These are phyloP conservation scores for Aspergillus campestris DNA, from an alignment of 495 filamentous ascomycete genomes.

Conservation along the genomic window DNA sequence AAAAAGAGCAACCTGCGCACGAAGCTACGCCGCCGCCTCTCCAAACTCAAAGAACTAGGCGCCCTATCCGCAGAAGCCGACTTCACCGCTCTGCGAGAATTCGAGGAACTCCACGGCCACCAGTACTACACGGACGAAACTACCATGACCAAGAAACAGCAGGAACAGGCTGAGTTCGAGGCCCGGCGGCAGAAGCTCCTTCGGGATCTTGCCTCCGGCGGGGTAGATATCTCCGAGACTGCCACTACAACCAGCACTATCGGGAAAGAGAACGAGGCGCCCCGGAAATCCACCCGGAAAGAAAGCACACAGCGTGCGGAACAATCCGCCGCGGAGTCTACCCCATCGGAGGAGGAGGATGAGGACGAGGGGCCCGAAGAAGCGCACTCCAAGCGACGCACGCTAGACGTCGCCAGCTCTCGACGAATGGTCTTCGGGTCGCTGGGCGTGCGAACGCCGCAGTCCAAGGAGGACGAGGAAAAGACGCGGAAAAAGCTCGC, in stretches of 20 bases:
- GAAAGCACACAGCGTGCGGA: slow-evolving; percentile 8
- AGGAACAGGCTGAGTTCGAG: slow-evolving; percentile 36
- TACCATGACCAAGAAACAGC: slow-evolving; percentile 11
- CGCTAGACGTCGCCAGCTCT: slow-evolving; percentile 56
- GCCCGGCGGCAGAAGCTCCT: slow-evolving; percentile 44
- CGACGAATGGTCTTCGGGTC: slow-evolving; percentile 63
- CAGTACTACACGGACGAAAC: slow-evolving; percentile 17
- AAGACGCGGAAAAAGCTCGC: slow-evolving; percentile 49
- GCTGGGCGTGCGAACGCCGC: slow-evolving; percentile 60
- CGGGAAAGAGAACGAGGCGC: slow-evolving; percentile 28
- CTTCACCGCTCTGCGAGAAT: slow-evolving; percentile 36
- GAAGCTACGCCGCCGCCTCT: slow-evolving; percentile 38
- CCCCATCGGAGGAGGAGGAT: slow-evolving; percentile 8
- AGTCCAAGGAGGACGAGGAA: slow-evolving; percentile 58
- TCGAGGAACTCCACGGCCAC: slow-evolving; percentile 22
- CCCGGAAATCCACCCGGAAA: slow-evolving; percentile 7
- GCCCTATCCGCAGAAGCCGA: slow-evolving; percentile 40
- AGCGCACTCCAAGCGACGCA: slow-evolving; percentile 24
- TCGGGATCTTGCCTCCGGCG: slow-evolving; percentile 41
- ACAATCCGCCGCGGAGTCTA: slow-evolving; percentile 13
- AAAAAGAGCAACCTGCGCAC: slow-evolving; percentile 47
- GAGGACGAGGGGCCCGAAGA: slow-evolving; percentile 11
- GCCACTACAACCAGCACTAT: neutral
- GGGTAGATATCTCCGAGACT: slow-evolving; percentile 35
- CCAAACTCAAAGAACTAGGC: slow-evolving; percentile 42